These are phyloP conservation scores for Populus hybrid DNA, from an alignment of 441 rosid species.

Conservation along the genomic window DNA sequence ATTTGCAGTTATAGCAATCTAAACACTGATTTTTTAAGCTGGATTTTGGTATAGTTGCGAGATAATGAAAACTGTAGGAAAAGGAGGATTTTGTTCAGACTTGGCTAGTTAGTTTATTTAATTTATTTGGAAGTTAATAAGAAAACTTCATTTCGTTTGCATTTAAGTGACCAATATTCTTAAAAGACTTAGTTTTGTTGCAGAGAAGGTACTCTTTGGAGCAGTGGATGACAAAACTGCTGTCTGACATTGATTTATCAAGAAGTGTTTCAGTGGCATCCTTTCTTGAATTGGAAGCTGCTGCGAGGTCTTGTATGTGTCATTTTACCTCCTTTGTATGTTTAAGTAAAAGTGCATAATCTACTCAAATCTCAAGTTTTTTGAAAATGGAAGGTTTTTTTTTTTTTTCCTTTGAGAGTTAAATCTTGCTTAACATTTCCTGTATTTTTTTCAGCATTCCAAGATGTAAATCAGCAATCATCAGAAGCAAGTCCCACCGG, in stretches of 20 bases:
- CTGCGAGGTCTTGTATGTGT: slow-evolving; percentile 92
- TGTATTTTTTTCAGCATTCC: slow-evolving; percentile 65
- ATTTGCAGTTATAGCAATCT: neutral
- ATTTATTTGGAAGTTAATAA: neutral
- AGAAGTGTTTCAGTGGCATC: slow-evolving; percentile 85
- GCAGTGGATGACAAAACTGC: slow-evolving; percentile 94
- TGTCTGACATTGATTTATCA: slow-evolving; percentile 92
- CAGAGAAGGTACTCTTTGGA: slow-evolving; percentile 97
- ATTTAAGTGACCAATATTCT: slow-evolving; percentile 34
- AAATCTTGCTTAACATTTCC: slow-evolving; percentile 2
- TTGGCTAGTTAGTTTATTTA: neutral
- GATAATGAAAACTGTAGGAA: neutral
- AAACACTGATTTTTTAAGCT: neutral
- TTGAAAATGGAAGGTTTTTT: neutral
- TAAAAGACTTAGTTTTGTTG: slow-evolving; percentile 46
- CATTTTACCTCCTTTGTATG: slow-evolving; percentile 5
- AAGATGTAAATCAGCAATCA: slow-evolving; percentile 53
- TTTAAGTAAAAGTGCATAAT: slow-evolving; percentile 2
- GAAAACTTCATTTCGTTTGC: neutral
- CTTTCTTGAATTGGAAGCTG: slow-evolving; percentile 98
- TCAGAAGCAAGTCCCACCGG: slow-evolving; percentile 46
- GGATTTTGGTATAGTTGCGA: neutral
- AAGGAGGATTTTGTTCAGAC: neutral
- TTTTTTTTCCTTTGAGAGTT: neutral
- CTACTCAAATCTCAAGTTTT: neutral